Base-by-base conservation (phyloP, 1,284 basidiomycete species). In the Trichosporon ovoides region DNA sequence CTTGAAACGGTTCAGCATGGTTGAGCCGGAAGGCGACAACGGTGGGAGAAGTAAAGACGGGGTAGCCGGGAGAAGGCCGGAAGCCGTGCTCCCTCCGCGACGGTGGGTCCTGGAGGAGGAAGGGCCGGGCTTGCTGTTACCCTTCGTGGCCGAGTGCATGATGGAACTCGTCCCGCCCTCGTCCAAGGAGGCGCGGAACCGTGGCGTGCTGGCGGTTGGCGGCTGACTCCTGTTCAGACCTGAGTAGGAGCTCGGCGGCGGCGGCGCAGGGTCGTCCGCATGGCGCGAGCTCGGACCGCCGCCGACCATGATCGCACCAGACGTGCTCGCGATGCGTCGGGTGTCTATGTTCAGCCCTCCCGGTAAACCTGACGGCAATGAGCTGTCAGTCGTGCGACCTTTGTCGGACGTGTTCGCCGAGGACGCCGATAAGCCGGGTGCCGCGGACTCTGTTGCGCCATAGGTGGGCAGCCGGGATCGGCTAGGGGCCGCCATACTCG, bases 1-100 rank as follows among this genome's bases (percentile, higher is more conserved):
- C 48, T 64, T 66, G 22, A 76, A 48, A 22, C 43, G 43, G 43
- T 48, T 48, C 14, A 48, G 28, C 43, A 48, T 48, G 24, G 43
- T 48, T 16, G 43, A 48, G 14, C 43, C 43, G 11, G 43, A 48
- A 3, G 43, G 43, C 24, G 43, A 48, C 7, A n/a, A 4, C 33
- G 33, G 31, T n/a, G 34, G 51, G 50, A 31, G 38, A 16, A 34
- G 20, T 35, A 28, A 16, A 11, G 53, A 24, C 3, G 43, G 54
- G 18, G 18, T 22, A 11, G 14, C 24, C 11, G n/a, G 43, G 28
- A 48, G 22, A 13, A 48, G 24, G 43, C 28, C 28, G 43, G 22
- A 28, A 10, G 24, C 22, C 16, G 43, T 48, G 14, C 43, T 48
- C 28, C 18, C 43, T 12, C 43, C 43, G 43, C 43, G 43, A 9